Percentiles rank a stretch among this genome's conserved stretches.
Evolutionary conservation across 805 yeast species (phyloP).

Genomic region (Alloascoidea africana): DNA sequence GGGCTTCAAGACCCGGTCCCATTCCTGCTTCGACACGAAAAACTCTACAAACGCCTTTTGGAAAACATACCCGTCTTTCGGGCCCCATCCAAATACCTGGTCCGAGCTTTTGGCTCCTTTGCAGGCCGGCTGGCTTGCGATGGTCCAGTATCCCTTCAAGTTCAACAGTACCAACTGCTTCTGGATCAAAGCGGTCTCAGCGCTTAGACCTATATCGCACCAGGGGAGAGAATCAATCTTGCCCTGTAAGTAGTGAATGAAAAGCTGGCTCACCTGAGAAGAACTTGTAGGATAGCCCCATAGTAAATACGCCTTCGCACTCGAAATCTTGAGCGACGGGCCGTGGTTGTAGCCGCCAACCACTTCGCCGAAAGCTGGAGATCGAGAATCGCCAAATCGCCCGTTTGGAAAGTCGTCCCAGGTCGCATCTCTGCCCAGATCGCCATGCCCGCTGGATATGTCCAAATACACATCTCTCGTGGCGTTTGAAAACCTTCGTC

Average conservation of each 20-base stretch:
- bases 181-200: conserved; percentile 88
- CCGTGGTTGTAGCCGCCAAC: conserved; percentile 99
- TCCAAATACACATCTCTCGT: conserved; percentile 42
- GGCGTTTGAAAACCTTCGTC: conserved; percentile 1
- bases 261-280: conserved; percentile 48
- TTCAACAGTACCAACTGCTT: conserved; percentile 77
- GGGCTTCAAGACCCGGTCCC: conserved; percentile 43
- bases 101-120: conserved; percentile 70
- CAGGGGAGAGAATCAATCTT: conserved; percentile 77
- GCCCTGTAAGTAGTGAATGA: conserved; percentile 58
- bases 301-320: conserved; percentile 45
- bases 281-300: conserved; percentile 69
- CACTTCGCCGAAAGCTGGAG: conserved; percentile 96
- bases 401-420: conserved; percentile 98
- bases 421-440: conserved; percentile 75
- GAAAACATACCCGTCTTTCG: conserved; percentile 71
- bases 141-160: conserved; percentile 60
- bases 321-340: conserved; percentile 67
- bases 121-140: conserved; percentile 93
- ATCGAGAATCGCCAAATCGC: conserved; percentile 85
- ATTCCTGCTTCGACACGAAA: conserved; percentile 57
- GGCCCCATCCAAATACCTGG: conserved; percentile 95
- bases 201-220: conserved; percentile 73
- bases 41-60: conserved; percentile 92
- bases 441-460: conserved; percentile 73